Conservation (phyloP, 1,139 yeast genomes). For the Kodamaea alishanica region DNA sequence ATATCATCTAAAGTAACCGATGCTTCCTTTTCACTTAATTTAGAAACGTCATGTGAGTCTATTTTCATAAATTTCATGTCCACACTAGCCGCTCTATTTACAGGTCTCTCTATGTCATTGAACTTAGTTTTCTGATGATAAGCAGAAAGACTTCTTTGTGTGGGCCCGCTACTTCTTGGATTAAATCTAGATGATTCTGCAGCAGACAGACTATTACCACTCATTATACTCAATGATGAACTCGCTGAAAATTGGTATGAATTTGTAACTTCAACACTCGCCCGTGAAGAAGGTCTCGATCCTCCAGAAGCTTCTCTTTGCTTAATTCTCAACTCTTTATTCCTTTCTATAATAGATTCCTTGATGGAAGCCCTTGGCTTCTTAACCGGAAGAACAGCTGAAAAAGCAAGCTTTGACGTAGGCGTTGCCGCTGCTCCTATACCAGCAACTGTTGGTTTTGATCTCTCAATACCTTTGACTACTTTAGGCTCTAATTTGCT, state of each 20-base stretch:
- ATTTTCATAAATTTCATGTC: neutral
- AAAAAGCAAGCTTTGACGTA: slow-evolving; percentile 3
- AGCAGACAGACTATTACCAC: too few relatives aligned
- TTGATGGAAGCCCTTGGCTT: slow-evolving; percentile 29
- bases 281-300: slow-evolving; percentile 27
- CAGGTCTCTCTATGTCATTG: too few relatives aligned
- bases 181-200: too few relatives aligned
- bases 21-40: too few relatives aligned
- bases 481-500: slow-evolving; percentile 40
- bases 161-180: too few relatives aligned
- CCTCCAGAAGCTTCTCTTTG: slow-evolving; percentile 17
- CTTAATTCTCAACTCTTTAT: slow-evolving; percentile 27
- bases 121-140: too few relatives aligned
- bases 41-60: too few relatives aligned
- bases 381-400: slow-evolving; percentile 9
- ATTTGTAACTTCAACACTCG: slow-evolving; percentile 1
- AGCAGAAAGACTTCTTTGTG: too few relatives aligned
- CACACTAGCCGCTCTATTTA: neutral
- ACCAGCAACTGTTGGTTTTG: slow-evolving; percentile 37
- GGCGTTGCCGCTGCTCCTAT: neutral
- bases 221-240: too few relatives aligned
- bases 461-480: slow-evolving; percentile 40
- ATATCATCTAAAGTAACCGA: too few relatives aligned
- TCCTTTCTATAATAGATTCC: slow-evolving; percentile 33
- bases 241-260: too few relatives aligned